Base-by-base conservation (phyloP, 1,284 basidiomycete species). In the Phlebopus sp. region DNA sequence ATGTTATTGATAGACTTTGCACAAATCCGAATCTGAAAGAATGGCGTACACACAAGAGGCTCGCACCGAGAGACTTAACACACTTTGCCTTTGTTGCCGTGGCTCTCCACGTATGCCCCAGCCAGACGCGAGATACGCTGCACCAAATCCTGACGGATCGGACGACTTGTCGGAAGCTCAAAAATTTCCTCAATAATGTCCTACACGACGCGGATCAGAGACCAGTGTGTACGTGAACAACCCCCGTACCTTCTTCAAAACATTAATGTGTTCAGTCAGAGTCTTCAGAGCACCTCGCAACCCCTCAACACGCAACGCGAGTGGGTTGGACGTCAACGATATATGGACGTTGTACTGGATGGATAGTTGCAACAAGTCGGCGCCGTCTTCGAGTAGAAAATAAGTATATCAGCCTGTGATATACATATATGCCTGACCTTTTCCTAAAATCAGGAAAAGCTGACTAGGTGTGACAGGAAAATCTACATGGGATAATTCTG, bases 391-490 rank as follows among this genome's bases (percentile, higher is more conserved):
- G 42, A 21, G n/a, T 7, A 1, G 47, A 32, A 47, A 17, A 41
- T 56, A 36, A 53, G 39, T 23, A 37, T 37, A 44, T 27, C 27
- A 23, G 23, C 37, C 4, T 14, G 31, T 3, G 18, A 49, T 51
- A 6, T 46, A 5, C 21, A 4, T 5, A 42, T 39, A 36, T 21
- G n/a, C 63, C 69, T 37, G 40, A 86, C 86, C 82, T 75, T 76
- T 82, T 35, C 88, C 87, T 51, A 90, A 72, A 23, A 90, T 72
- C 32, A 89, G 59, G 61, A 90, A 88, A 3, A 88, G 71, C 54
- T 87, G 75, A 46, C 72, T 74, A 2, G 79, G 73, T 19, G 71
- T 74, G 37, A 90, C 64, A 30, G 73, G 66, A 55, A 85, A 77
- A 4, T 64, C 88, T 90, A 55, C 5, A 43, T 18, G 29, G 41